A percentile compares a stretch with the other conserved stretches of the same genome.
Conservation (phyloP, 495 filamentous ascomycete genomes). For the Lasiosphaeriaceae sp. region DNA sequence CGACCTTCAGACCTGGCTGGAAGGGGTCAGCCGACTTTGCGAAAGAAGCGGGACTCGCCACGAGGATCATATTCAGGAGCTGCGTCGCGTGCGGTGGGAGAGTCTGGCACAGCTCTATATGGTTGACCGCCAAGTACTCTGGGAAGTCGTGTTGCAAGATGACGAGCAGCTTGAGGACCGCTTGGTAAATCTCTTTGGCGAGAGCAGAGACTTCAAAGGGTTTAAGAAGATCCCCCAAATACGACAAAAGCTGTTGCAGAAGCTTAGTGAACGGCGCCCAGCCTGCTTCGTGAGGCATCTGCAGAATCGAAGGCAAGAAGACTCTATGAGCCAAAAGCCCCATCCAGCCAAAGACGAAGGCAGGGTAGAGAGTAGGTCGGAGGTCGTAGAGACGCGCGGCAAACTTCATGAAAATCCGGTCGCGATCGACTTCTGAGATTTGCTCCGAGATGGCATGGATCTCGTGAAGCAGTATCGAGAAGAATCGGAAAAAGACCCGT, state of each 20-base stretch:
- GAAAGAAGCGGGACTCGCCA: conserved; percentile 72
- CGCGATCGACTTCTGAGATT: conserved; percentile 50
- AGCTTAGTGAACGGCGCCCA: conserved; percentile 74
- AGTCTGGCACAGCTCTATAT: conserved; percentile 77
- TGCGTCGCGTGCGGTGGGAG: conserved; percentile 85
- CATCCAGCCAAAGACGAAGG: conserved; percentile 83
- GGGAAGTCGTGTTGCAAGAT: conserved; percentile 92
- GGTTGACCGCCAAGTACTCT: conserved; percentile 84
- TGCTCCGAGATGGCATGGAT: conserved; percentile 31
- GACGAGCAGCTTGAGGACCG: conserved; percentile 73
- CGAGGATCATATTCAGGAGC: conserved; percentile 82
- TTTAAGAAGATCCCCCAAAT: conserved; percentile 78
- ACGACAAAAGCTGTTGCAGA: conserved; percentile 68
- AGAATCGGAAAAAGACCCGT: conserved; percentile 86
- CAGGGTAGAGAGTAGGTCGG: conserved; percentile 70
- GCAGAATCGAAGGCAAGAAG: conserved; percentile 78
- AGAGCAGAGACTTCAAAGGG: conserved; percentile 61
- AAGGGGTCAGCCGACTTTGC: conserved; percentile 80
- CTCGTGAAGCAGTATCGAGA: conserved; percentile 78
- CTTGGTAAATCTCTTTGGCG: conserved; percentile 80
- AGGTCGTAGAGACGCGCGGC: conserved; percentile 71
- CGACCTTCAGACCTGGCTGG: conserved; percentile 71
- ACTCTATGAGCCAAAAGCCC: conserved; percentile 75
- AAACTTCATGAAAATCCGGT: conserved; percentile 67
- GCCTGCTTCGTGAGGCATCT: conserved; percentile 62